Percentiles rank a stretch among this genome's conserved stretches.
phyloP scores from a whole-genome alignment of 495 filamentous ascomycete species.

The Lepraria neglecta region DNA sequence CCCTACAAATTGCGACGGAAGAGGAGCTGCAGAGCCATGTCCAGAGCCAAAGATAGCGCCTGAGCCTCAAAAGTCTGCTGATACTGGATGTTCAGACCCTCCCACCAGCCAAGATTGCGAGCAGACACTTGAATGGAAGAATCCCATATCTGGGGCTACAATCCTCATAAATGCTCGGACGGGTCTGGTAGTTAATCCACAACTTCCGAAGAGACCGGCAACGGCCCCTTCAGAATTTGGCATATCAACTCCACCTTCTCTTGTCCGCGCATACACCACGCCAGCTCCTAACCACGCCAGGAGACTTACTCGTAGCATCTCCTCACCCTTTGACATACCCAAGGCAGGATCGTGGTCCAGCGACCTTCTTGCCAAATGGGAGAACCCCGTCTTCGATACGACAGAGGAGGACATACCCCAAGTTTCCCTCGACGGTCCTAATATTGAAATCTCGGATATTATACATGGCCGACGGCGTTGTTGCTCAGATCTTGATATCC shows the following conservation, averaged over 20 bases:
- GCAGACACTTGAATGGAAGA: conserved; percentile 54
- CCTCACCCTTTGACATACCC: conserved; percentile 1
- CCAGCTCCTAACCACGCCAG: not conserved
- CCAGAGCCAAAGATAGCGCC: not conserved
- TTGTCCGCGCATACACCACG: not conserved
- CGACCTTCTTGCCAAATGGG: conserved; percentile 45
- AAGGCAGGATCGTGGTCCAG: conserved; percentile 34
- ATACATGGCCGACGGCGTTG: conserved; percentile 20
- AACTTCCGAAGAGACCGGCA: conserved; percentile 8
- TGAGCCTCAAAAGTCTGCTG: not conserved
- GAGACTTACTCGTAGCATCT: conserved; percentile 18
- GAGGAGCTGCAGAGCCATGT: not conserved
- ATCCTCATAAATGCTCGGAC: conserved; percentile 56
- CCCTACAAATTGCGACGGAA: not conserved
- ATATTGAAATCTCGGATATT: conserved; percentile 18
- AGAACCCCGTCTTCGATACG: conserved; percentile 56
- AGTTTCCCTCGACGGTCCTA: conserved; percentile 29
- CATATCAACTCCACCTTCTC: not conserved
- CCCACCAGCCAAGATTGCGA: conserved; percentile 24
- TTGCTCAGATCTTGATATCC: conserved; percentile 28
- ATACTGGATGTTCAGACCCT: not conserved
- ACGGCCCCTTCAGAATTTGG: conserved; percentile 7
- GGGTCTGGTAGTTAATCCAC: conserved; percentile 43
- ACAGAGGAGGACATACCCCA: conserved; percentile 47
- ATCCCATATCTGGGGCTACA: conserved; percentile 56